These are phyloP conservation scores for Scenedesmus sp. DNA, from an alignment of 163 green algal species.

Conservation along the genomic window DNA sequence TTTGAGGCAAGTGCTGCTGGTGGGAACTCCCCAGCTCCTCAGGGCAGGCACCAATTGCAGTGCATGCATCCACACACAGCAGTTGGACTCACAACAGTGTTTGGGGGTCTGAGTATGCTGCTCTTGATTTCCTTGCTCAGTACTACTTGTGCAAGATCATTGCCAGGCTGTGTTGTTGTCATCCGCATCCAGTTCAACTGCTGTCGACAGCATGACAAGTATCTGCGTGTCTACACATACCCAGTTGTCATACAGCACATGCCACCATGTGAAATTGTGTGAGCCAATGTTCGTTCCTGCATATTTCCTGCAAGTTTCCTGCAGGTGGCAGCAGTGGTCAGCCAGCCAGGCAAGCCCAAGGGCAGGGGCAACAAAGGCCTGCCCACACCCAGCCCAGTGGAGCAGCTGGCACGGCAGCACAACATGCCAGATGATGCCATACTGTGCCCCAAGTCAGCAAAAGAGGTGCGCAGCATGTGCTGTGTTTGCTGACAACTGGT, in stretches of 20 bases:
- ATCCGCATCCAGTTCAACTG: no score
- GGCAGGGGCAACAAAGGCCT: slow-evolving; percentile 81
- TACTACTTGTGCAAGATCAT: background rate
- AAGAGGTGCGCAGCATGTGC: slow-evolving; percentile 28
- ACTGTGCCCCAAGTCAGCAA: slow-evolving; percentile 45
- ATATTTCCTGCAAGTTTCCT: background rate
- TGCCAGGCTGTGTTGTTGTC: no score
- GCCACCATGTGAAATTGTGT: no score
- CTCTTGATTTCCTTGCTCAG: no score
- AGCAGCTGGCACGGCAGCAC: slow-evolving; percentile 68
- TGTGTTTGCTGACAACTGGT: background rate
- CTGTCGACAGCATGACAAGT: no score
- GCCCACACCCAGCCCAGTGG: slow-evolving; percentile 81
- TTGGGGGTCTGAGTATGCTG: background rate
- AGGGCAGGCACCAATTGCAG: slow-evolving; percentile 30
- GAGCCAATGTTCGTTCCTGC: background rate
- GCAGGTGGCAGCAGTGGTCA: slow-evolving; percentile 89
- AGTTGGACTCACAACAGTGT: background rate
- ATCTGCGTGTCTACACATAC: no score
- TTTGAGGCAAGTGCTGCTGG: slow-evolving; percentile 79
- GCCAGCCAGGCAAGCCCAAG: slow-evolving; percentile 86
- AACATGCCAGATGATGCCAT: slow-evolving; percentile 53
- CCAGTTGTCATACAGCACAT: no score
- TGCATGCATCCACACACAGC: background rate
- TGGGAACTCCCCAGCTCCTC: background rate